phyloP scores from a whole-genome alignment of 1,284 basidiomycete species.

The Veloporphyrellus conicus region DNA sequence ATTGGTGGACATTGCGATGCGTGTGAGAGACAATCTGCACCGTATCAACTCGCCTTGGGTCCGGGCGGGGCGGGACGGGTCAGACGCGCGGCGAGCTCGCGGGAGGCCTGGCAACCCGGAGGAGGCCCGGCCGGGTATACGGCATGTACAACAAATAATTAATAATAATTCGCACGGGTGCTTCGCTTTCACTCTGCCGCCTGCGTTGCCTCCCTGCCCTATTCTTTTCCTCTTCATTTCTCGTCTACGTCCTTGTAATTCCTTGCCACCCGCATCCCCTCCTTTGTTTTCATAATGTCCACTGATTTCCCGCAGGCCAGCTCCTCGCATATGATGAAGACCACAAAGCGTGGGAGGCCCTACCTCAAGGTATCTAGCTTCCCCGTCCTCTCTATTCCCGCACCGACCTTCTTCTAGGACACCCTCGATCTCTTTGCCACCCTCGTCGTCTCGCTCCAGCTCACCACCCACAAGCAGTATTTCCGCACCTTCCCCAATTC shows the following conservation, averaged over 20 bases:
- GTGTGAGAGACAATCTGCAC: no score
- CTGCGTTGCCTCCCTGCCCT: constrained; percentile 14
- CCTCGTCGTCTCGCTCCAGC: constrained; percentile 87
- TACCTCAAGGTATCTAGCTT: constrained; percentile 70
- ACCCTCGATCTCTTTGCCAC: constrained; percentile 98
- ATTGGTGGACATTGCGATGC: constrained; percentile 37
- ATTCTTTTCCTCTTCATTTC: constrained; percentile 28
- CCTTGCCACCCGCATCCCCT: constrained; percentile 25
- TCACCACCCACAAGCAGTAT: constrained; percentile 89
- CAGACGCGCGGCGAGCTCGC: no score
- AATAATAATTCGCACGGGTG: constrained; percentile 29
- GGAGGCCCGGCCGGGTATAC: no score
- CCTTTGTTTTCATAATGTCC: constrained; percentile 36
- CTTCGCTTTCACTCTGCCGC: constrained; percentile 7
- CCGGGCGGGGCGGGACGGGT: no score
- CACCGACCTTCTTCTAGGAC: constrained; percentile 55
- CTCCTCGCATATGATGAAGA: constrained; percentile 94
- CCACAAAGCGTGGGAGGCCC: constrained; percentile 89
- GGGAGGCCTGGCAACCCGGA: no score
- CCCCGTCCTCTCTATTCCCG: constrained; percentile 4
- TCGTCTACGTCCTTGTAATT: constrained; percentile 23
- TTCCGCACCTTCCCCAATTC: constrained; percentile 94
- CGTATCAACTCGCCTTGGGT: no score
- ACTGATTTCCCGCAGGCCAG: constrained; percentile 46
- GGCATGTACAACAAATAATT: constrained; percentile 13